Evolutionary conservation across 169 alveolate species (phyloP), one percentile per base, ranked within the genome.

Genomic region (Babesia caballi): DNA sequence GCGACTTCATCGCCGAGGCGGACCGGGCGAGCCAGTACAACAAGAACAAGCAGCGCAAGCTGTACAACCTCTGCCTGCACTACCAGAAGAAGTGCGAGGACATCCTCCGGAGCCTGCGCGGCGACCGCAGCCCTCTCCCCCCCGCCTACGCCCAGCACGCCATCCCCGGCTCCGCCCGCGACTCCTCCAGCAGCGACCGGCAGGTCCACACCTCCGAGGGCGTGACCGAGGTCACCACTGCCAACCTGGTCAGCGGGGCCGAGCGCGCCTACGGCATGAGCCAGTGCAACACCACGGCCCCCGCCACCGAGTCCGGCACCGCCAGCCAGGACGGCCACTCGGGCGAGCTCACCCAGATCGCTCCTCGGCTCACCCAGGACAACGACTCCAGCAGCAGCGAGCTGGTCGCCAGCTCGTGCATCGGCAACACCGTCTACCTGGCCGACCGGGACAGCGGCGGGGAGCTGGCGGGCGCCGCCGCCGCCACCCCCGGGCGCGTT

Each of bases 1-100:
- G 59, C 23, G 88, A 80, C 57, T 80, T 80, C 32, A 80, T 80
- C n/a, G 53, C 83, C 15, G 83, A 80, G 0, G 19, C 60, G 11
- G 70, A 77, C n/a, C 35, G 71, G 63, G 85, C 66, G 32, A 80
- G 50, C 38, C 80, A 80, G 28, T 28, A 42, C 35, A 59, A 58
- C 44, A 33, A 52, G 27, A 77, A 77, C 46, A 41, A 82, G 33
- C 56, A 72, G 53, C 58, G 59, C 38, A 66, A 58, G 38, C 15
- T 77, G 36, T 77, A 67, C 56, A 35, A 75, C 28, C 44, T 77
- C 25, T 77, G 46, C 30, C 66, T 67, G 15, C 59, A 70, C 44
- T 67, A 74, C 33, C 66, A 54, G 30, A 56, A 30, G 15, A 56
- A 49, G 35, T 56, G 66, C 36, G 72, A 33, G 54, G 67, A 59